Evolutionary conservation across 2,329 filamentous ascomycete species (phyloP).

Genomic region (Chrysoporthe deuterocubensis): DNA sequence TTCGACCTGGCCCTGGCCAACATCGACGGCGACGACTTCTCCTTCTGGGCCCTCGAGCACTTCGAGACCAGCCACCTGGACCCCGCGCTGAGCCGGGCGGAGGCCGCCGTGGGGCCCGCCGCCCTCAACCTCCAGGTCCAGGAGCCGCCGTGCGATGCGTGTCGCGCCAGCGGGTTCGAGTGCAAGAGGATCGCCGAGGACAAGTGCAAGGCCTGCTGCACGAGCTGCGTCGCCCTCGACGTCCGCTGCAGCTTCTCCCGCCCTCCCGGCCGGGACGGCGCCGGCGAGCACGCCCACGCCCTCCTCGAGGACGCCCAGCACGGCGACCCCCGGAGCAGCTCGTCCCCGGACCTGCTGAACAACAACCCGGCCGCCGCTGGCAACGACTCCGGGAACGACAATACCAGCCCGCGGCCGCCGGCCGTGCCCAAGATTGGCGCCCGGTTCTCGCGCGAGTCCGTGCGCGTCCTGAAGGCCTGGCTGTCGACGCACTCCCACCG

Average conservation of each 20-base stretch:
- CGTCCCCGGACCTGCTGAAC: constrained; percentile 35
- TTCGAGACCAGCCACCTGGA: constrained; percentile 50
- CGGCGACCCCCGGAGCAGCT: constrained; percentile 29
- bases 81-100: constrained; percentile 17
- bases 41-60: constrained; percentile 63
- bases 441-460: constrained; percentile 78
- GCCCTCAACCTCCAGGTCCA: constrained; percentile 46
- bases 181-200: constrained; percentile 66
- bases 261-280: constrained; percentile 38
- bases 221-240: constrained; percentile 64
- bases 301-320: constrained; percentile 43
- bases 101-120: constrained; percentile 22
- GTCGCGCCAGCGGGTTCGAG: constrained; percentile 55
- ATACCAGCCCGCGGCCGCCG: constrained; percentile 29
- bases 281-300: constrained; percentile 45
- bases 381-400: constrained; percentile 30
- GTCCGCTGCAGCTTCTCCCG: constrained; percentile 61
- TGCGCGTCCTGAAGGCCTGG: constrained; percentile 85
- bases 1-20: constrained; percentile 61
- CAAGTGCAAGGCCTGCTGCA: constrained; percentile 64
- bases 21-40: constrained; percentile 62
- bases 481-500: constrained; percentile 77
- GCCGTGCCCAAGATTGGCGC: constrained; percentile 67
- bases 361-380: constrained; percentile 25
- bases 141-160: constrained; percentile 56